phyloP scores from a whole-genome alignment of 495 filamentous ascomycete genomes.

The Cudoniella acicularis region DNA sequence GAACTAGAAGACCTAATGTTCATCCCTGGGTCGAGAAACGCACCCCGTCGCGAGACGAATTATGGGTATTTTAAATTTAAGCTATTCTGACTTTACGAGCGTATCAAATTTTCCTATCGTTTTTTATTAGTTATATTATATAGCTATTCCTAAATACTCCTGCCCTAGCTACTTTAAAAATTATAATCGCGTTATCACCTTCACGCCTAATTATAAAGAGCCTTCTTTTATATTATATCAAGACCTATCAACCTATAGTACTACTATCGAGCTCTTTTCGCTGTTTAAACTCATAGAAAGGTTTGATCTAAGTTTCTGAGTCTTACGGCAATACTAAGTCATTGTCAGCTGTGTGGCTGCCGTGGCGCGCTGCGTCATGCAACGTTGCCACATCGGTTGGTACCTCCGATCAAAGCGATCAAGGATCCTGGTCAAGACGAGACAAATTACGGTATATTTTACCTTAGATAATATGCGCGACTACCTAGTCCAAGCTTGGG shows the following conservation, averaged over 20 bases:
- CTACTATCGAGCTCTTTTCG: slow-evolving; percentile 27
- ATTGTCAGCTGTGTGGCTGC: too few species aligned
- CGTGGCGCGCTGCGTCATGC: too few species aligned
- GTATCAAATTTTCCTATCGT: slow-evolving; percentile 16
- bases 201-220: slow-evolving; percentile 22
- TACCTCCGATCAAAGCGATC: slow-evolving; percentile 15
- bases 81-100: slow-evolving; percentile 13
- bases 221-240: slow-evolving; percentile 22
- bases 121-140: slow-evolving; percentile 25
- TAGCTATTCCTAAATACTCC: slow-evolving; percentile 23
- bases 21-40: too few species aligned
- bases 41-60: too few species aligned
- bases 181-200: slow-evolving; percentile 27
- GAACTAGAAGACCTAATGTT: too few species aligned
- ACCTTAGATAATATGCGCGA: slow-evolving; percentile 6
- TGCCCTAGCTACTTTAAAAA: slow-evolving; percentile 20
- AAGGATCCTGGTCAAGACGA: slow-evolving; percentile 6
- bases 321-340: too few species aligned
- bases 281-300: slow-evolving; percentile 24
- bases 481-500: too few species aligned
- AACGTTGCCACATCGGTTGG: too few species aligned
- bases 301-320: slow-evolving; percentile 26
- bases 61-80: slow-evolving; percentile 25
- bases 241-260: slow-evolving; percentile 17
- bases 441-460: slow-evolving; percentile 7